phyloP scores from a whole-genome alignment of 768 basidiomycete genomes.

The Amylocystis lapponica region DNA sequence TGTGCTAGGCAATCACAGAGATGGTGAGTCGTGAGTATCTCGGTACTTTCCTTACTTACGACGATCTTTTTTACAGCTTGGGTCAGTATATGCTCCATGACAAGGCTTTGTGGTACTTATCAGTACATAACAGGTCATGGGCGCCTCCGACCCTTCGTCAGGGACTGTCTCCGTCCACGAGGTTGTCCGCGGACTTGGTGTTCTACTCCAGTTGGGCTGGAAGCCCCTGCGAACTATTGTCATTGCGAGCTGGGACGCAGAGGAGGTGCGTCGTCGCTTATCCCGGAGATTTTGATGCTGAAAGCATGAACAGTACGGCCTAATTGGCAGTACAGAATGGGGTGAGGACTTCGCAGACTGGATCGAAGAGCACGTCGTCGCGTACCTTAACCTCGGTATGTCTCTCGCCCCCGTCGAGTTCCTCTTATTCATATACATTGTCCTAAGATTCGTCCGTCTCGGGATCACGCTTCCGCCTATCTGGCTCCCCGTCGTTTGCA shows the following conservation, averaged over 20 bases:
- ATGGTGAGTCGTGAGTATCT: slow-evolving; percentile 44
- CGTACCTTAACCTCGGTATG: slow-evolving; percentile 77
- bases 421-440: neutral
- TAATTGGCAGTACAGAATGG: slow-evolving; percentile 88
- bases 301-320: slow-evolving; percentile 41
- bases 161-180: slow-evolving; percentile 79
- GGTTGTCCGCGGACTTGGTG: slow-evolving; percentile 69
- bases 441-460: slow-evolving; percentile 54
- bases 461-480: slow-evolving; percentile 51
- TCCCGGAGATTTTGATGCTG: neutral
- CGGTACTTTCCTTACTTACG: neutral
- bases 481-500: slow-evolving; percentile 77
- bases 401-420: neutral
- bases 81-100: neutral
- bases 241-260: slow-evolving; percentile 78
- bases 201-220: slow-evolving; percentile 68
- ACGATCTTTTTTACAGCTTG: neutral
- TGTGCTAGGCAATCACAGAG: slow-evolving; percentile 83
- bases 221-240: slow-evolving; percentile 75
- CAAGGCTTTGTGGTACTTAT: too few species aligned
- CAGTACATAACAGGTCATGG: slow-evolving; percentile 60
- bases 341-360: slow-evolving; percentile 87
- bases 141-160: slow-evolving; percentile 73
- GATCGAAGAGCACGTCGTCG: slow-evolving; percentile 73
- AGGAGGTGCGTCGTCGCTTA: slow-evolving; percentile 37